phyloP scores from a whole-genome alignment of 1,284 basidiomycete genomes.

The Grifola frondosa region DNA sequence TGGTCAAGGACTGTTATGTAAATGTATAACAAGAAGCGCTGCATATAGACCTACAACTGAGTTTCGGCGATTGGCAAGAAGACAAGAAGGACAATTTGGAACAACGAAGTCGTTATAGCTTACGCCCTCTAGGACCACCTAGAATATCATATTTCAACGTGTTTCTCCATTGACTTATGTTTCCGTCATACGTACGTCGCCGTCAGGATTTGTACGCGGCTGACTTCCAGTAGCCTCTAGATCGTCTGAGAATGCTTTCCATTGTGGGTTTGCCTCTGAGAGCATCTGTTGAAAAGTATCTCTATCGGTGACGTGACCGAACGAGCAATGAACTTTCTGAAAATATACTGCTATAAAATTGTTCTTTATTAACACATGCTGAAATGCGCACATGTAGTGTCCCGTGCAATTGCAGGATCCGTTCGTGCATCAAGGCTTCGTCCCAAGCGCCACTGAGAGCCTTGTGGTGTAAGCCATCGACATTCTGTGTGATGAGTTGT shows the following conservation, averaged over 20 bases:
- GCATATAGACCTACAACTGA: slow-evolving; percentile 45
- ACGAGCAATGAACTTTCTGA: slow-evolving; percentile 73
- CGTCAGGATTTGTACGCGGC: slow-evolving; percentile 87
- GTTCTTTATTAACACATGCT: background rate
- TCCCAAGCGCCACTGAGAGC: slow-evolving; percentile 47
- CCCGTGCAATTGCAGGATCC: slow-evolving; percentile 86
- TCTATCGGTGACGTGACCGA: slow-evolving; percentile 67
- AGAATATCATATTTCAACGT: no score
- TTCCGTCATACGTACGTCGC: slow-evolving; percentile 69
- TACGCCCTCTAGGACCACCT: slow-evolving; percentile 82
- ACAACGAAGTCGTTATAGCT: slow-evolving; percentile 78
- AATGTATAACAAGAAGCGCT: slow-evolving; percentile 3
- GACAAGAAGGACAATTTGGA: slow-evolving; percentile 71
- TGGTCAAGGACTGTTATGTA: slow-evolving; percentile 2
- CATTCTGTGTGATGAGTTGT: slow-evolving; percentile 87
- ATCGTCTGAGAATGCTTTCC: slow-evolving; percentile 71
- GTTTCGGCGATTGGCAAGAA: slow-evolving; percentile 51
- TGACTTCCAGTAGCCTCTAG: slow-evolving; percentile 62
- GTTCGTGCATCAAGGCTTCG: slow-evolving; percentile 36
- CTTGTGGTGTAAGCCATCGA: slow-evolving; percentile 88
- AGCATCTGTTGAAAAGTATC: slow-evolving; percentile 75
- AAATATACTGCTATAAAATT: slow-evolving; percentile 7
- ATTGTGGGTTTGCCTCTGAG: slow-evolving; percentile 72
- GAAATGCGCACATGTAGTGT: slow-evolving; percentile 70
- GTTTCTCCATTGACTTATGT: no score